Conservation (phyloP, 2,329 filamentous ascomycete species). For the Elsinoe australis region DNA sequence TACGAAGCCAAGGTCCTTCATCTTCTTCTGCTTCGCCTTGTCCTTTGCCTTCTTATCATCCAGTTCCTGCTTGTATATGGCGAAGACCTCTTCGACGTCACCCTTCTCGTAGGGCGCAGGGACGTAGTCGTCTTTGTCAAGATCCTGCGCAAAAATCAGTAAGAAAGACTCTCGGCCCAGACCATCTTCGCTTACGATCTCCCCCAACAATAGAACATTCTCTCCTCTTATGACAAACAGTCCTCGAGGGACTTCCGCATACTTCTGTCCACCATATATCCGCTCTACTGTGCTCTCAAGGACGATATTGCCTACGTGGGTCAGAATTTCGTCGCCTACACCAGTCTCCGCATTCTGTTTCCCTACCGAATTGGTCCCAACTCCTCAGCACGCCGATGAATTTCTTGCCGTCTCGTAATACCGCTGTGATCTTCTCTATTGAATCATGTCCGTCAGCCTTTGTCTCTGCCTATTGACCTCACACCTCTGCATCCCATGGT, state of each 20-base stretch:
- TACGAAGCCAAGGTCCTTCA: slow-evolving; percentile 66
- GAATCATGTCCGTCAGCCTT: slow-evolving; percentile 24
- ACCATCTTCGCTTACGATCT: slow-evolving; percentile 66
- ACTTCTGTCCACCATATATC: slow-evolving; percentile 66
- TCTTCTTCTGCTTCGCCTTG: slow-evolving; percentile 62
- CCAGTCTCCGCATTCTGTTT: not conserved
- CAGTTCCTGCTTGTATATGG: slow-evolving; percentile 65
- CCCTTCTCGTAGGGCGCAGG: slow-evolving; percentile 61
- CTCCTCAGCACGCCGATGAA: slow-evolving; percentile 85
- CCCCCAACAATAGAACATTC: slow-evolving; percentile 90
- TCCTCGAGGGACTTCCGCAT: slow-evolving; percentile 76
- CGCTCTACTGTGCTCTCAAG: slow-evolving; percentile 89
- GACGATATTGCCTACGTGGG: slow-evolving; percentile 71
- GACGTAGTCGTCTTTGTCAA: slow-evolving; percentile 88
- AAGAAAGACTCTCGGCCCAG: too few relatives aligned
- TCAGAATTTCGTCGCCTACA: not conserved
- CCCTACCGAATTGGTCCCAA: slow-evolving; percentile 95
- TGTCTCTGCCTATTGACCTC: not conserved
- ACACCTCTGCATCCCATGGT: not conserved
- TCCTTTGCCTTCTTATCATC: slow-evolving; percentile 62
- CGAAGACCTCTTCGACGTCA: slow-evolving; percentile 61
- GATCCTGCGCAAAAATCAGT: slow-evolving; percentile 55
- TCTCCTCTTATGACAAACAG: slow-evolving; percentile 90
- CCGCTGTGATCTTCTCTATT: slow-evolving; percentile 87
- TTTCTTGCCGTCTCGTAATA: slow-evolving; percentile 88